phyloP scores from a whole-genome alignment of 306 rosid species.

The Glycine soja region DNA sequence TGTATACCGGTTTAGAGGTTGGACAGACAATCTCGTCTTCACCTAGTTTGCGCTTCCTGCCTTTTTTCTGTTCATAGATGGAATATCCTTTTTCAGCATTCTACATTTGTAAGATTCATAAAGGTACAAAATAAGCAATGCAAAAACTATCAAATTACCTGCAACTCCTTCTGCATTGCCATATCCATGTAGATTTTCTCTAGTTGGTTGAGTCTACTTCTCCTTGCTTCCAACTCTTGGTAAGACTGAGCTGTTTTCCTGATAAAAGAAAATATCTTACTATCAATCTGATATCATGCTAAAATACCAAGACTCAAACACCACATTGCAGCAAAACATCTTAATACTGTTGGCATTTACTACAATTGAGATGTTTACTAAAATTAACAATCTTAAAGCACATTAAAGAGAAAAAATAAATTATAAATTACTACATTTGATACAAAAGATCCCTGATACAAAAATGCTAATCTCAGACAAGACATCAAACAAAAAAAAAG shows the following conservation, averaged over 20 bases:
- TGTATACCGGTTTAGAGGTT: slow-evolving; percentile 67
- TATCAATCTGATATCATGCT: background rate
- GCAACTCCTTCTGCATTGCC: slow-evolving; percentile 77
- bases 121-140: background rate
- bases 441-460: slow-evolving; percentile 2
- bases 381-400: slow-evolving; percentile 28
- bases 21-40: slow-evolving; percentile 78
- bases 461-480: slow-evolving; percentile 7
- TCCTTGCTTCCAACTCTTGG: slow-evolving; percentile 74
- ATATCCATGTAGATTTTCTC: slow-evolving; percentile 79
- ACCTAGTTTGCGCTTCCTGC: slow-evolving; percentile 75
- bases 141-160: slow-evolving; percentile 55
- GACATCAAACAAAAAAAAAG: slow-evolving; percentile 30
- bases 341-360: slow-evolving; percentile 6
- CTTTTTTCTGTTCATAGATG: slow-evolving; percentile 57
- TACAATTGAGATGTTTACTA: background rate
- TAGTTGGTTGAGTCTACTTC: slow-evolving; percentile 59
- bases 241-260: slow-evolving; percentile 74
- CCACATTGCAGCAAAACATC: slow-evolving; percentile 25
- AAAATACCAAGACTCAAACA: slow-evolving; percentile 7
- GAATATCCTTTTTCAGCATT: slow-evolving; percentile 24
- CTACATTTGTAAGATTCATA: slow-evolving; percentile 10
- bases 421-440: background rate
- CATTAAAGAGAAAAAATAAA: background rate
- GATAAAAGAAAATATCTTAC: slow-evolving; percentile 13